Percentiles rank a stretch among this genome's conserved stretches.
Evolutionary conservation across 1,284 basidiomycete genomes (phyloP).

Genomic region (Tylopilus orsonianus): DNA sequence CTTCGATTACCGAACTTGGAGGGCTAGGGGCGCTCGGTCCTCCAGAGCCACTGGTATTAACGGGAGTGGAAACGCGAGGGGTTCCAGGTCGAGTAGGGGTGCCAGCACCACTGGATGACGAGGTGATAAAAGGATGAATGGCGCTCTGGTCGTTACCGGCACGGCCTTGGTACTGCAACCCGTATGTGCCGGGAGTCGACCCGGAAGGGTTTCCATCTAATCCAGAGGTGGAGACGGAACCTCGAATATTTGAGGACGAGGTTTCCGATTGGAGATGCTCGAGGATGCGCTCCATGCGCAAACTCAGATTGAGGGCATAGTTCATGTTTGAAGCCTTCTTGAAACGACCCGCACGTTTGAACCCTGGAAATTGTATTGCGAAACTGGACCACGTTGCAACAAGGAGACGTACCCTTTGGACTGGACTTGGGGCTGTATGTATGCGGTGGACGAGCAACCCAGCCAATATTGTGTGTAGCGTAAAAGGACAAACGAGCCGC

Average conservation of each 20-base stretch:
- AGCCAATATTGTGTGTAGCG: constrained; percentile 78
- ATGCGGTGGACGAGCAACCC: constrained; percentile 78
- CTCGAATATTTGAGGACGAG: constrained; percentile 24
- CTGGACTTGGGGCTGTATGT: constrained; percentile 45
- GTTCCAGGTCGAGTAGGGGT: constrained; percentile 29
- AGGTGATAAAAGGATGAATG: constrained; percentile 18
- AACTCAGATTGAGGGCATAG: constrained; percentile 74
- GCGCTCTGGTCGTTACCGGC: constrained; percentile 28
- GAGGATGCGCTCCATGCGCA: constrained; percentile 58
- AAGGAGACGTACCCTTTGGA: constrained; percentile 16
- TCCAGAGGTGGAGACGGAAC: constrained; percentile 25
- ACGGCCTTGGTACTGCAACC: constrained; percentile 31
- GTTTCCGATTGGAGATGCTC: constrained; percentile 35
- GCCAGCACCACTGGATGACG: constrained; percentile 17
- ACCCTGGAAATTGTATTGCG: constrained; percentile 42
- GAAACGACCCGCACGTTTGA: constrained; percentile 81
- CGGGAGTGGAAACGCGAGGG: constrained; percentile 20
- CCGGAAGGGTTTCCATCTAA: constrained; percentile 20
- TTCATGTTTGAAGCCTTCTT: constrained; percentile 93
- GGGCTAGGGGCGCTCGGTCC: constrained; percentile 10
- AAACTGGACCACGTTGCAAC: not conserved
- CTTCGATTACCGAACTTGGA: constrained; percentile 46
- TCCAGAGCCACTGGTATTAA: constrained; percentile 7
- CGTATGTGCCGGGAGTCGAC: constrained; percentile 26
- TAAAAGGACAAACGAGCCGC: constrained; percentile 72